These are phyloP conservation scores for Vararia minispora DNA, from an alignment of 768 basidiomycete genomes.

Conservation along the genomic window DNA sequence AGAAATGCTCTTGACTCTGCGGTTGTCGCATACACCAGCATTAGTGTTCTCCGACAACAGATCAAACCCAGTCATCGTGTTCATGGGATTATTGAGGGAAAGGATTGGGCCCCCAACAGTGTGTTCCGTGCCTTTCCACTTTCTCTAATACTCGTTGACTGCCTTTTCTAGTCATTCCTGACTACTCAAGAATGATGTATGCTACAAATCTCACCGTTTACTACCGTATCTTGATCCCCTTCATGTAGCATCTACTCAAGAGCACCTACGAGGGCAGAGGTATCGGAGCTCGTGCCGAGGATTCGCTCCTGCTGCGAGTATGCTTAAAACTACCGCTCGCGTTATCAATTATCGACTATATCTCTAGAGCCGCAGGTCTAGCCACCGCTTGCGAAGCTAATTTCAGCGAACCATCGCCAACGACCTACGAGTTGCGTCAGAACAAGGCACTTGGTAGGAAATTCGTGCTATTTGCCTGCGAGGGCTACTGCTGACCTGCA, in stretches of 20 bases:
- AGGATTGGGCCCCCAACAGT: conserved; percentile 70
- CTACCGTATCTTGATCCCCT: not conserved
- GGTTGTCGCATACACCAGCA: conserved; percentile 72
- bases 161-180: conserved; percentile 56
- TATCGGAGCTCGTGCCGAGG: conserved; percentile 43
- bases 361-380: conserved; percentile 46
- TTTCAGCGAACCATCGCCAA: conserved; percentile 22
- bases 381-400: conserved; percentile 54
- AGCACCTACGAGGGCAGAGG: conserved; percentile 54
- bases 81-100: conserved; percentile 70
- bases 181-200: conserved; percentile 63
- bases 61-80: conserved; percentile 66
- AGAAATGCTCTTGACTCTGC: conserved; percentile 79
- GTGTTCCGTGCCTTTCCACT: conserved; percentile 17
- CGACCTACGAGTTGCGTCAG: conserved; percentile 50
- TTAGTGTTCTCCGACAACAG: conserved; percentile 75
- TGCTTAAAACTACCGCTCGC: conserved; percentile 15
- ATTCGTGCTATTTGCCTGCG: not conserved
- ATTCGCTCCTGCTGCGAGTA: conserved; percentile 67
- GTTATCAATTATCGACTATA: not conserved
- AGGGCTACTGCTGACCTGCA: not conserved
- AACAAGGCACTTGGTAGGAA: conserved; percentile 48
- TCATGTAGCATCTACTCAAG: conserved; percentile 66
- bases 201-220: conserved; percentile 12
- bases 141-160: not conserved